Evolutionary conservation across 768 basidiomycete genomes (phyloP).

Genomic region (Tulasnella sp.): DNA sequence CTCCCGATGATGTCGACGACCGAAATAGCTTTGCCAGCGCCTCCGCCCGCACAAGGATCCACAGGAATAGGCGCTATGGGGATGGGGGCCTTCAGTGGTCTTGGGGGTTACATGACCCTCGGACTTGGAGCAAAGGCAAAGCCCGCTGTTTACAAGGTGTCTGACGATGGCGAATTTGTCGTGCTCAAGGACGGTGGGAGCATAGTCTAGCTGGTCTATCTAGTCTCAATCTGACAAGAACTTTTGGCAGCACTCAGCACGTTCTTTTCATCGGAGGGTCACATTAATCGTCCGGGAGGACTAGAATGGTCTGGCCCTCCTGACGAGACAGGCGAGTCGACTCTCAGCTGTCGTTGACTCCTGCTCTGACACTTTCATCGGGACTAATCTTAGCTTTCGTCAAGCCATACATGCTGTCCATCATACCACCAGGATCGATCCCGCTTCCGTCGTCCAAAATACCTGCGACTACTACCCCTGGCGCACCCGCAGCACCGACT

Average conservation of each 20-base stretch:
- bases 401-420: constrained; percentile 68
- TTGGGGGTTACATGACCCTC: constrained; percentile 80
- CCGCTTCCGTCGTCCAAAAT: constrained; percentile 25
- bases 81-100: constrained; percentile 68
- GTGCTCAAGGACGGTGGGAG: constrained; percentile 72
- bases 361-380: not conserved
- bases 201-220: not conserved
- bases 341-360: constrained; percentile 16
- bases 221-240: not conserved
- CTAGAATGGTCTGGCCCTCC: constrained; percentile 75
- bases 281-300: constrained; percentile 39
- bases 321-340: constrained; percentile 62
- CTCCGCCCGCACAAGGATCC: constrained; percentile 31
- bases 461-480: constrained; percentile 7
- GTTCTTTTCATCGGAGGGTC: constrained; percentile 55
- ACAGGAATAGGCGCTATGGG: constrained; percentile 34
- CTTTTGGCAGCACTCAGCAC: constrained; percentile 52
- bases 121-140: constrained; percentile 69
- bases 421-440: constrained; percentile 62
- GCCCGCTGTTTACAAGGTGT: constrained; percentile 48
- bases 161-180: constrained; percentile 52
- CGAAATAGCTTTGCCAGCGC: constrained; percentile 39
- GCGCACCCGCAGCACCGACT: constrained; percentile 28
- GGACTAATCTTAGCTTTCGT: constrained; percentile 45
- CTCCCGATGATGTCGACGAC: constrained; percentile 49